Conservation (phyloP, 768 basidiomycete species). For the Mycena galopus region DNA sequence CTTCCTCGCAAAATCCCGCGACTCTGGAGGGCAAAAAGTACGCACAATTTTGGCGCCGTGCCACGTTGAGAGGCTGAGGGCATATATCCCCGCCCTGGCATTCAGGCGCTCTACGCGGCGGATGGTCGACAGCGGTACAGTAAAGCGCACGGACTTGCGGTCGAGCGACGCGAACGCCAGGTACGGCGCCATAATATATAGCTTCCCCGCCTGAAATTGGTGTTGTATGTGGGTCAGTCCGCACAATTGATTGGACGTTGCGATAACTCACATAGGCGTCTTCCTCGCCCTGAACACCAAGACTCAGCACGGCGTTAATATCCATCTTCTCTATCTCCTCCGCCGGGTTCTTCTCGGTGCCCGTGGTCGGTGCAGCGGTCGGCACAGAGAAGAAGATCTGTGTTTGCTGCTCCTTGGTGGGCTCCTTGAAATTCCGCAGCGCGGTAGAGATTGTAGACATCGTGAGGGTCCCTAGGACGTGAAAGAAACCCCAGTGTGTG, state of each 20-base stretch:
- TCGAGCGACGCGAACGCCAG: conserved; percentile 92
- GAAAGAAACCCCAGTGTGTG: not conserved
- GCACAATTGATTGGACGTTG: not conserved
- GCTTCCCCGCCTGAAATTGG: conserved; percentile 81
- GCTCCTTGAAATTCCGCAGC: conserved; percentile 92
- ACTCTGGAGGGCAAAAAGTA: conserved; percentile 28
- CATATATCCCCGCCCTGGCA: conserved; percentile 94
- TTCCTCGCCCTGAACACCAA: conserved; percentile 83
- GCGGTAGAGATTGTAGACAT: conserved; percentile 92
- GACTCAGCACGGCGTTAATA: conserved; percentile 88
- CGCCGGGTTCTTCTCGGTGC: conserved; percentile 43
- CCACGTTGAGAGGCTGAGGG: conserved; percentile 94
- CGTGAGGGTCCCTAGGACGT: conserved; percentile 4
- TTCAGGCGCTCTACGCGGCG: conserved; percentile 95
- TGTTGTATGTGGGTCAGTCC: not conserved
- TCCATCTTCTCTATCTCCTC: conserved; percentile 79
- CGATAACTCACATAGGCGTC: conserved; percentile 87
- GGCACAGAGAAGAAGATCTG: conserved; percentile 83
- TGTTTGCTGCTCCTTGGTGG: conserved; percentile 87
- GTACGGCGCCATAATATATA: conserved; percentile 91
- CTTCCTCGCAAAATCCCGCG: not conserved
- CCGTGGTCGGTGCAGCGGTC: conserved; percentile 38
- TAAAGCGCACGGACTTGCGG: conserved; percentile 91
- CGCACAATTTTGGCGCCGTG: conserved; percentile 93
- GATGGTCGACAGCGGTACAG: conserved; percentile 91